Conservation (phyloP, 768 basidiomycete genomes). For the Trichaptum fuscoviolaceum region DNA sequence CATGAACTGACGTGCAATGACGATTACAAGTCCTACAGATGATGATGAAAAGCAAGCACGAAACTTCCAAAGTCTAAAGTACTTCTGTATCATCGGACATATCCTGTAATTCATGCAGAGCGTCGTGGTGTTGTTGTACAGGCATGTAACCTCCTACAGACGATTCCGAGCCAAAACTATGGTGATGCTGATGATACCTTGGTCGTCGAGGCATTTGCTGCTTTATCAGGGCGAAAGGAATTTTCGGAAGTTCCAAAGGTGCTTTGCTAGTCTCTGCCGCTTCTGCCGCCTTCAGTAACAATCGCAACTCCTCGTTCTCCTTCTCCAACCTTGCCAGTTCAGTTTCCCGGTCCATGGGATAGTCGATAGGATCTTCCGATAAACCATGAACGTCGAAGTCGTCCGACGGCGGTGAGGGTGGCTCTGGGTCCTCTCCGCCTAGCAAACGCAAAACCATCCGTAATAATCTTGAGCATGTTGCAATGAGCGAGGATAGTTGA, state of each 20-base stretch:
- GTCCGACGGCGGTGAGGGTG: slow-evolving; percentile 15
- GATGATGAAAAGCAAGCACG: background rate
- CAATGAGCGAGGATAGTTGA: slow-evolving; percentile 60
- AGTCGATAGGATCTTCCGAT: slow-evolving; percentile 45
- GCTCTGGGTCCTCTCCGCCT: slow-evolving; percentile 47
- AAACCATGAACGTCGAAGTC: slow-evolving; percentile 25
- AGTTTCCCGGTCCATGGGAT: slow-evolving; percentile 83
- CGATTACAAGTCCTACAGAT: background rate
- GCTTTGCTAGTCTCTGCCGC: background rate
- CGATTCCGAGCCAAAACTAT: background rate
- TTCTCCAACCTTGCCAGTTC: slow-evolving; percentile 83
- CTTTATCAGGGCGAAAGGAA: background rate
- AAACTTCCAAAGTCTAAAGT: background rate
- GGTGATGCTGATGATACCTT: background rate
- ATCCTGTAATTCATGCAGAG: background rate
- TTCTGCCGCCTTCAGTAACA: slow-evolving; percentile 51
- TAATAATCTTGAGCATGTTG: slow-evolving; percentile 62
- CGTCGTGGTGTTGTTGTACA: background rate
- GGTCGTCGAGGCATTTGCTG: background rate
- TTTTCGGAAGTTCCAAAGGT: background rate
- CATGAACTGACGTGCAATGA: too few species aligned
- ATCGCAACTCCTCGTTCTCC: slow-evolving; percentile 80
- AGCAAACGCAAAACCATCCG: slow-evolving; percentile 65
- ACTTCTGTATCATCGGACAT: background rate
- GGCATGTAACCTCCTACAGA: background rate